Conservation (phyloP, 768 basidiomycete genomes). For the Trametes punicea region DNA sequence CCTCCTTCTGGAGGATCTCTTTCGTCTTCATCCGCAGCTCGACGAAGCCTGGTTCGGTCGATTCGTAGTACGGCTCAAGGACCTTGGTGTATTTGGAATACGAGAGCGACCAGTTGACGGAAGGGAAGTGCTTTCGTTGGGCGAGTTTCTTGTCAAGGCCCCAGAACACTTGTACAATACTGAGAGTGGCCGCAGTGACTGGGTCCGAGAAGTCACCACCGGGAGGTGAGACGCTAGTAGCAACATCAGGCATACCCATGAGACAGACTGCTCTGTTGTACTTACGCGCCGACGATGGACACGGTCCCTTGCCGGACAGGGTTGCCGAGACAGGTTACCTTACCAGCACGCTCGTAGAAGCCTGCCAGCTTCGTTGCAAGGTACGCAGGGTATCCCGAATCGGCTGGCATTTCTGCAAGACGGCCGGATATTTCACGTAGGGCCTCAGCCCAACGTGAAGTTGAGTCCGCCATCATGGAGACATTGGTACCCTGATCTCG, state of each 20-base stretch:
- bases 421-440: slow-evolving; percentile 99
- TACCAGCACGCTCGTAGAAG: slow-evolving; percentile 99
- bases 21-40: slow-evolving; percentile 90
- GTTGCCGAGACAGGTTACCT: slow-evolving; percentile 88
- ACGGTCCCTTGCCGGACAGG: slow-evolving; percentile 89
- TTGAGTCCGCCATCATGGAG: slow-evolving; percentile 99
- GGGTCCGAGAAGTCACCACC: slow-evolving; percentile 99
- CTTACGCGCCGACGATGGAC: slow-evolving; percentile 98
- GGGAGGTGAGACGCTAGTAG: slow-evolving; percentile 86
- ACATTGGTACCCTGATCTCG: slow-evolving; percentile 98
- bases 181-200: slow-evolving; percentile 93
- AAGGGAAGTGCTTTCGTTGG: slow-evolving; percentile 98
- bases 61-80: slow-evolving; percentile 89
- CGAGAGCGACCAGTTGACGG: slow-evolving; percentile 99
- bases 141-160: slow-evolving; percentile 99
- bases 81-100: slow-evolving; percentile 98
- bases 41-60: slow-evolving; percentile 89
- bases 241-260: slow-evolving; percentile 5
- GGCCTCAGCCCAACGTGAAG: slow-evolving; percentile 98
- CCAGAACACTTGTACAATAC: slow-evolving; percentile 99
- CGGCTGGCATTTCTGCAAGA: slow-evolving; percentile 99
- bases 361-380: slow-evolving; percentile 92
- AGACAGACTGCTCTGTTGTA: slow-evolving; percentile 24
- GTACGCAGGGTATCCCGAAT: slow-evolving; percentile 98
- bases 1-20: slow-evolving; percentile 98